These are phyloP conservation scores for Diplodia sapinea DNA, from an alignment of 2,329 filamentous ascomycete species.

Conservation along the genomic window DNA sequence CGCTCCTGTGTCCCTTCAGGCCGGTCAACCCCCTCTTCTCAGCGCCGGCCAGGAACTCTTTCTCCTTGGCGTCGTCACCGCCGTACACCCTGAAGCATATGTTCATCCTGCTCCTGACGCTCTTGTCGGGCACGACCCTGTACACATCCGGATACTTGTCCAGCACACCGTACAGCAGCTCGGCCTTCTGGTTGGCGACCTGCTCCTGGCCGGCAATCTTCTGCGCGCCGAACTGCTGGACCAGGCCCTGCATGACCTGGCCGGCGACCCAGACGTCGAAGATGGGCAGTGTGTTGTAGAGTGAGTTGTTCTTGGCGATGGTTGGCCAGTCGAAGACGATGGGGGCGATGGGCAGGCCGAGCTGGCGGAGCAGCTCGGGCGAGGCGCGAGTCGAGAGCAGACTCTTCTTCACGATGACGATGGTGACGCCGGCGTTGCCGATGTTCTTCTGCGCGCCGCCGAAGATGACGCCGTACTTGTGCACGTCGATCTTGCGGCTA, in stretches of 20 bases:
- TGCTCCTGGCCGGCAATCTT: constrained; percentile 79
- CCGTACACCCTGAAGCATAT: constrained; percentile 83
- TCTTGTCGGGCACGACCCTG: constrained; percentile 75
- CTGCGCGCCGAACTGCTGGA: constrained; percentile 65
- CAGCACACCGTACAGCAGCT: constrained; percentile 75
- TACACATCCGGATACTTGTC: constrained; percentile 78
- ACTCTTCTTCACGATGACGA: constrained; percentile 81
- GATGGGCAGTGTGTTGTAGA: constrained; percentile 96
- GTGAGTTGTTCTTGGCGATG: constrained; percentile 88
- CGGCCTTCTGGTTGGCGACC: constrained; percentile 74
- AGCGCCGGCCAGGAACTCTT: constrained; percentile 76
- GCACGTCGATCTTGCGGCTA: constrained; percentile 75
- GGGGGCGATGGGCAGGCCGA: constrained; percentile 78
- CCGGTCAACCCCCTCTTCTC: constrained; percentile 73
- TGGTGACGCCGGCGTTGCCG: constrained; percentile 82
- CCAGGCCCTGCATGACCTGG: constrained; percentile 80
- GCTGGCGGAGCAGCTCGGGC: constrained; percentile 70
- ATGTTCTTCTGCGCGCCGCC: constrained; percentile 95
- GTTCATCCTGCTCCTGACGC: constrained; percentile 86
- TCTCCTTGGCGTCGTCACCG: constrained; percentile 73
- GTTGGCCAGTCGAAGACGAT: constrained; percentile 82
- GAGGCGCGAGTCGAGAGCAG: constrained; percentile 68
- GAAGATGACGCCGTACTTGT: constrained; percentile 84
- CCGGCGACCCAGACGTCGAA: constrained; percentile 92
- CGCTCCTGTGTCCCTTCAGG: constrained; percentile 84